phyloP scores from a whole-genome alignment of 2,329 filamentous ascomycete genomes.

The Rachicladosporium sp. region DNA sequence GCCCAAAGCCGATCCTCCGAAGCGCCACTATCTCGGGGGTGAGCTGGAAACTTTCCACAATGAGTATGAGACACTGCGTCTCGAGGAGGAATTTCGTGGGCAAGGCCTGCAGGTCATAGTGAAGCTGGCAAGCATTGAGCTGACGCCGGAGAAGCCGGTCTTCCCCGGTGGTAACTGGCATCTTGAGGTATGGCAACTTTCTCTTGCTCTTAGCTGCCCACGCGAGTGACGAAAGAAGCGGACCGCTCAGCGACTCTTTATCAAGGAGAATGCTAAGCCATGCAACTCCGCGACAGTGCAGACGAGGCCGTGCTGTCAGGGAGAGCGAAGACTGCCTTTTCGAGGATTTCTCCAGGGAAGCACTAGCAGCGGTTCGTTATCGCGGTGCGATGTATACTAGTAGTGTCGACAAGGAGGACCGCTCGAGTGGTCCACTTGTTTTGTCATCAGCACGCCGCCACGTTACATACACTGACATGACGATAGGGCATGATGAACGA shows the following conservation, averaged over 20 bases:
- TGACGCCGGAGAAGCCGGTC: conserved; percentile 44
- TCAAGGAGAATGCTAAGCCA: no score
- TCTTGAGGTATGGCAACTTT: conserved; percentile 5
- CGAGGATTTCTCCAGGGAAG: no score
- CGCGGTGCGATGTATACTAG: background rate
- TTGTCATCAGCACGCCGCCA: no score
- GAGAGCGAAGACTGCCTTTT: no score
- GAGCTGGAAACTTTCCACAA: background rate
- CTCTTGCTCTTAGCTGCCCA: no score
- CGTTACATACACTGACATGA: conserved; percentile 1
- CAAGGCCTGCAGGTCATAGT: conserved; percentile 41
- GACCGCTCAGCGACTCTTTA: no score
- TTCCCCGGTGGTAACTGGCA: conserved; percentile 46
- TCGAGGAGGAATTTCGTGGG: conserved; percentile 24
- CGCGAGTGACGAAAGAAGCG: no score
- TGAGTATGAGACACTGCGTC: conserved; percentile 1
- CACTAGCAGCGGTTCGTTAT: background rate
- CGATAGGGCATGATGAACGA: conserved; percentile 4
- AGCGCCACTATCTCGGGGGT: background rate
- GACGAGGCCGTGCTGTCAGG: no score
- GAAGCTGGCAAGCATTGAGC: conserved; percentile 45
- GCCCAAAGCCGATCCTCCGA: background rate
- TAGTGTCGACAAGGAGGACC: no score
- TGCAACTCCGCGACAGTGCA: no score
- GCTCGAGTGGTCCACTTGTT: no score